Conservation (phyloP, 176 grass and related monocot genomes). For the Alopecurus myosuroides region DNA sequence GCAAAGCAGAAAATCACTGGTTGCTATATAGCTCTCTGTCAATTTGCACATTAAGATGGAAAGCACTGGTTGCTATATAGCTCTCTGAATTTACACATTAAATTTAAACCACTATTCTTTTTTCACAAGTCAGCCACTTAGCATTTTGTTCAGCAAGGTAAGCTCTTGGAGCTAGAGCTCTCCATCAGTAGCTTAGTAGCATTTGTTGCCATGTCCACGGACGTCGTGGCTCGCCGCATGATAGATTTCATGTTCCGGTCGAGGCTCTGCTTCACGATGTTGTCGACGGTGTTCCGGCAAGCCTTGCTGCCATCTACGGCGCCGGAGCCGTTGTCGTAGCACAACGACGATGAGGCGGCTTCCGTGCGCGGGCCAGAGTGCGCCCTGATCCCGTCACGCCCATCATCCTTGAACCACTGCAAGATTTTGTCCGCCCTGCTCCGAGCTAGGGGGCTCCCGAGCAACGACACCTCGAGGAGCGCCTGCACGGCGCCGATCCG, state of each 20-base stretch:
- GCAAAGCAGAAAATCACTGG: background rate
- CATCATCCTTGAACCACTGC: conserved; percentile 71
- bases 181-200: conserved; percentile 35
- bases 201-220: conserved; percentile 41
- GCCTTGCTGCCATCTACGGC: background rate
- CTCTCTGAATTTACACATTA: no score
- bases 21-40: no score
- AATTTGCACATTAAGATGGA: background rate
- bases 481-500: conserved; percentile 54
- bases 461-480: conserved; percentile 54
- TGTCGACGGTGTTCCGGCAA: conserved; percentile 36
- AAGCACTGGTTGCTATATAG: background rate
- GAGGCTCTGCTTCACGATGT: conserved; percentile 77
- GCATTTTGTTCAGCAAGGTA: conserved; percentile 46
- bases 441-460: conserved; percentile 58
- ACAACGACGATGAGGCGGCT: background rate
- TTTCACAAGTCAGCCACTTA: background rate
- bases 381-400: conserved; percentile 8
- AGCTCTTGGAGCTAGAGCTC: conserved; percentile 87
- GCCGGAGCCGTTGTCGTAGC: background rate
- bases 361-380: conserved; percentile 63
- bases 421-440: conserved; percentile 68
- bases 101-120: no score
- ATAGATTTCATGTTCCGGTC: conserved; percentile 72
- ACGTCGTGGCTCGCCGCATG: conserved; percentile 42